Conservation (phyloP, 2,329 filamentous ascomycete species). For the Fragosphaeria purpurea region DNA sequence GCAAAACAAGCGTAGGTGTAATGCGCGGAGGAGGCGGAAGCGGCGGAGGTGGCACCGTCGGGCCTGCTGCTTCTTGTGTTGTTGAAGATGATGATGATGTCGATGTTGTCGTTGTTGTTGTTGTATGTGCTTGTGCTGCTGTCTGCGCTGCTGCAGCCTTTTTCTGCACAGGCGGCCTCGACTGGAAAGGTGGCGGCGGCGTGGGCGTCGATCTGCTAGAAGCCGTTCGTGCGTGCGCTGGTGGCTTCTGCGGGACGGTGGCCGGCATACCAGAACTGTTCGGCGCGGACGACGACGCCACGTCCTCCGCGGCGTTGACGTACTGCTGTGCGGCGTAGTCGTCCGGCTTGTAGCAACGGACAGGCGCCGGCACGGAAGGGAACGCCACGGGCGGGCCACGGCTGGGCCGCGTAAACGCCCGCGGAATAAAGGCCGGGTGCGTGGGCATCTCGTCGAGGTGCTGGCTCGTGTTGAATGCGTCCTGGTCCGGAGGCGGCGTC, state of each 20-base stretch:
- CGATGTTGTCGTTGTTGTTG: no score
- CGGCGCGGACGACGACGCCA: slow-evolving; percentile 13
- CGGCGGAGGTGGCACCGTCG: no score
- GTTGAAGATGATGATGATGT: no score
- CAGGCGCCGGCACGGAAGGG: no score
- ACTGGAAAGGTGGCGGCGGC: slow-evolving; percentile 17
- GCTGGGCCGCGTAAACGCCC: slow-evolving; percentile 6
- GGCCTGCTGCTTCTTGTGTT: no score
- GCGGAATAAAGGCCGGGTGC: slow-evolving; percentile 39
- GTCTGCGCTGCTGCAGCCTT: no score
- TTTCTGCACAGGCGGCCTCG: neutral
- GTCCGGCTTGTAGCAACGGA: slow-evolving; percentile 14
- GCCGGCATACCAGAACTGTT: no score
- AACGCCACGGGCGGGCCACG: neutral
- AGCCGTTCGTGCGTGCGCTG: no score
- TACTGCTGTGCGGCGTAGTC: slow-evolving; percentile 28
- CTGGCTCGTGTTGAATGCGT: neutral
- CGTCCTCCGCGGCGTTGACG: slow-evolving; percentile 19
- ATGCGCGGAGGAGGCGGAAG: neutral
- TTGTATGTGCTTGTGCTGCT: no score
- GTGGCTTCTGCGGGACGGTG: no score
- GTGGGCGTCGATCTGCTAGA: neutral
- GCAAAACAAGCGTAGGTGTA: slow-evolving; percentile 24
- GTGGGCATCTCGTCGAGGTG: slow-evolving; percentile 28
- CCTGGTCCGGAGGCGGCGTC: neutral